Conservation (phyloP, 2,329 filamentous ascomycete species). For the Venturia oleaginea region DNA sequence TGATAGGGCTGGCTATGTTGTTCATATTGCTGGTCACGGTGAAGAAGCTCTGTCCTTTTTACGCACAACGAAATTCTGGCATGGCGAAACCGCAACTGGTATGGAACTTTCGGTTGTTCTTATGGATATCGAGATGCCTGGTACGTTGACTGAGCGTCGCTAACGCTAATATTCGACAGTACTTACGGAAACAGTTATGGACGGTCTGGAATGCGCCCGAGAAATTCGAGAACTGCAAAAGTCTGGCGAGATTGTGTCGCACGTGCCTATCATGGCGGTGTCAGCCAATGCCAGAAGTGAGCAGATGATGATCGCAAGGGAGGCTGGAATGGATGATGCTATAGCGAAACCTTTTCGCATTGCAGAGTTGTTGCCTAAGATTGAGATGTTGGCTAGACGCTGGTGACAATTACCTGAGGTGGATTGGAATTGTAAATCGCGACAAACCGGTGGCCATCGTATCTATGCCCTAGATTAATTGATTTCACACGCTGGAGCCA, state of each 20-base stretch:
- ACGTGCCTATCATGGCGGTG: constrained; percentile 13
- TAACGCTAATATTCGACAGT: not conserved
- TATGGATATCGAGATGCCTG: constrained; percentile 15
- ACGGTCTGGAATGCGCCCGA: constrained; percentile 12
- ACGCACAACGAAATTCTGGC: constrained; percentile 10
- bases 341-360: constrained; percentile 28
- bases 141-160: not conserved
- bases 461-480: too few relatives aligned
- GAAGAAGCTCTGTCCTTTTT: constrained; percentile 10
- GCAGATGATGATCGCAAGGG: not conserved
- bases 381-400: constrained; percentile 16
- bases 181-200: constrained; percentile 10
- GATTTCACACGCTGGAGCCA: too few relatives aligned
- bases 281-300: constrained; percentile 14
- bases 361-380: constrained; percentile 24
- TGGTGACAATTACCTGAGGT: too few relatives aligned
- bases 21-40: constrained; percentile 14
- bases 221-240: constrained; percentile 10
- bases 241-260: constrained; percentile 1
- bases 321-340: constrained; percentile 14
- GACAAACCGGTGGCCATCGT: too few relatives aligned
- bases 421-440: too few relatives aligned
- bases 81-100: not conserved
- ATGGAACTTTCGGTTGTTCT: constrained; percentile 10
- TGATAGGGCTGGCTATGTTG: constrained; percentile 2